Evolutionary conservation across 176 grass and related monocot genomes (phyloP), one percentile per base, ranked within the genome.

Genomic region (Oryza officinalis): DNA sequence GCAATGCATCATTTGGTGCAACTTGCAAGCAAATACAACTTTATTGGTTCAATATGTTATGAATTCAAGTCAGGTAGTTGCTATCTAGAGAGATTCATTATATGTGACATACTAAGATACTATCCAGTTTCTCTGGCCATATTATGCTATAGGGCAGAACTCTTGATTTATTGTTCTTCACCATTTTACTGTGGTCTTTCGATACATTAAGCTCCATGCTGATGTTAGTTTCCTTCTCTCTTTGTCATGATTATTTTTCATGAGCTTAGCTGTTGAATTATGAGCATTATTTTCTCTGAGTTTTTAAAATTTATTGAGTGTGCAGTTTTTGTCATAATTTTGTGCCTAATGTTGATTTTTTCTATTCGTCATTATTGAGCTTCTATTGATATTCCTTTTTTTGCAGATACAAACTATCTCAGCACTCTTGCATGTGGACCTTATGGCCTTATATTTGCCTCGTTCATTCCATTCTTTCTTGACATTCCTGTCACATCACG

Each of bases 371-470:
- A 44, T 50, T 77, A 79, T 79, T 73, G 32, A 83, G 32, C 30
- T 77, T 30, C 50, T 67, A 67, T 57, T 78, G 60, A 67, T 15
- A 27, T 78, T 71, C 12, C 28, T 28, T 50, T 91, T 40, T 41
- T 37, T 76, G 74, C 89, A 99, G 93, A 95, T 92, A 88, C 93
- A 76, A 88, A 80, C 77, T 84, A 77, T 79, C 85, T 89, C 70
- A 89, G 69, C 71, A 52, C 50, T 50, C 87, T 94, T 94, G 91
- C 91, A 27, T 96, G 89, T 78, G 96, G 96, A 83, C 93, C 96
- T 81, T 96, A 94, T 85, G 90, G 93, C 67, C 88, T 99, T 38
- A 94, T 99, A 90, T 99, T 94, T 93, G 79, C 93, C 38, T 96
- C 92, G 13, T 99, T 94, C 83, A 75, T 99, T 64, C 91, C 96